These are phyloP conservation scores for Fusarium begoniae DNA, from an alignment of 2,329 filamentous ascomycete species.

Conservation along the genomic window DNA sequence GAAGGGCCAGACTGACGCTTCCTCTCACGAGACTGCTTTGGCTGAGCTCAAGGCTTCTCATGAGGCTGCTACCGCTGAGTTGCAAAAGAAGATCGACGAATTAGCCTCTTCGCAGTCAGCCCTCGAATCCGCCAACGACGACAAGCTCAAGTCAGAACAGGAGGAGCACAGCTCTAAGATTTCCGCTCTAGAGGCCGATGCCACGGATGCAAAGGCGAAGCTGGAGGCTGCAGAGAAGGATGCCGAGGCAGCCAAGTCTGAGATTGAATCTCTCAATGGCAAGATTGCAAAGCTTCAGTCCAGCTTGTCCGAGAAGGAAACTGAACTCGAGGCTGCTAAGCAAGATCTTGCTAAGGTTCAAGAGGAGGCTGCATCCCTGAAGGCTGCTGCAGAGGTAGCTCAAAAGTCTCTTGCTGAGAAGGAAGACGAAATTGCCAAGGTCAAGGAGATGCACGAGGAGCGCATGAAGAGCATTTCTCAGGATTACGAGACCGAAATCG, in stretches of 20 bases:
- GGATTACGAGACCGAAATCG: conserved; percentile 72
- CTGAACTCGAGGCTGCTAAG: conserved; percentile 57
- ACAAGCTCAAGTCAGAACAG: conserved; percentile 56
- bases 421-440: conserved; percentile 59
- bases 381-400: conserved; percentile 59
- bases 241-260: conserved; percentile 52
- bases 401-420: conserved; percentile 58
- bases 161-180: conserved; percentile 58
- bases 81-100: conserved; percentile 66
- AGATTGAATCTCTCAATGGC: conserved; percentile 55
- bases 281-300: conserved; percentile 52
- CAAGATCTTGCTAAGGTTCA: conserved; percentile 52
- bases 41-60: conserved; percentile 61
- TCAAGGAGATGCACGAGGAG: conserved; percentile 65
- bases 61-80: conserved; percentile 56
- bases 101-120: conserved; percentile 58
- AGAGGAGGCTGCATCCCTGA: conserved; percentile 58
- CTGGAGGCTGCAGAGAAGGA: conserved; percentile 59
- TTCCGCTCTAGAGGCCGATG: conserved; percentile 61
- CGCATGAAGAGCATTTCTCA: conserved; percentile 67
- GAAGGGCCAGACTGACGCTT: conserved; percentile 55
- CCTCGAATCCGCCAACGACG: conserved; percentile 56
- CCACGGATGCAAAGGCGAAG: conserved; percentile 60
- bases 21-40: conserved; percentile 59
- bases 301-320: conserved; percentile 54